Evolutionary conservation across 1,284 basidiomycete genomes (phyloP).

Genomic region (Tausonia pullulans): DNA sequence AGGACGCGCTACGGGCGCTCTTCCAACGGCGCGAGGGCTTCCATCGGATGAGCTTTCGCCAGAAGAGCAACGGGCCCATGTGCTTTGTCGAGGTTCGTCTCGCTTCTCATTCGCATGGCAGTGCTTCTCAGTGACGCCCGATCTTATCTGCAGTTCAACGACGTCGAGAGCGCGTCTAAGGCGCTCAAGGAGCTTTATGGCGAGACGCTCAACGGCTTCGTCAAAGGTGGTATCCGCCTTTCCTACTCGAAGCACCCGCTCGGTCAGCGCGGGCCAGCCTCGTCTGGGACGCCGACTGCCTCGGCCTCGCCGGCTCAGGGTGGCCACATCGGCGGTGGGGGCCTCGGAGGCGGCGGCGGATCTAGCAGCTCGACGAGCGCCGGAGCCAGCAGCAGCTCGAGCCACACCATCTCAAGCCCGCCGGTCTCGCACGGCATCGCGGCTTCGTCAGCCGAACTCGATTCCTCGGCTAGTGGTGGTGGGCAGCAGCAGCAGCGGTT

Average conservation of each 20-base stretch:
- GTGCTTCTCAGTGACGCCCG: conserved; percentile 17
- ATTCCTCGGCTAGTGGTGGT: not conserved
- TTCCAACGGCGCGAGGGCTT: conserved; percentile 73
- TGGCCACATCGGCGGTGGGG: not conserved
- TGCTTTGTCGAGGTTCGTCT: conserved; percentile 75
- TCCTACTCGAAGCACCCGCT: conserved; percentile 94
- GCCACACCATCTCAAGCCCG: not conserved
- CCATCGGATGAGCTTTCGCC: conserved; percentile 82
- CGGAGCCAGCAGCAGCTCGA: not conserved
- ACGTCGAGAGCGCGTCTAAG: conserved; percentile 69
- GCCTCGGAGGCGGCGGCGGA: not conserved
- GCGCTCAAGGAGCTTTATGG: conserved; percentile 84
- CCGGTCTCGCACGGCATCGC: not conserved
- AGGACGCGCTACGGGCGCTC: conserved; percentile 69
- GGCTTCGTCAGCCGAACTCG: not conserved
- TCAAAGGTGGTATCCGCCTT: conserved; percentile 89
- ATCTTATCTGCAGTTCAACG: conserved; percentile 60
- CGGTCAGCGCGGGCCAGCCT: conserved; percentile 38
- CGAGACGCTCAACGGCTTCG: conserved; percentile 74
- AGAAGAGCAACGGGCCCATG: conserved; percentile 94
- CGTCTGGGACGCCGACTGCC: not conserved
- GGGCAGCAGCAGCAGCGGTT: not conserved
- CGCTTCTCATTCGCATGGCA: not conserved
- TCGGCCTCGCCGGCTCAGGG: not conserved
- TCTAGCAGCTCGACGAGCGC: not conserved